phyloP scores from a whole-genome alignment of 768 basidiomycete genomes.

The Porphyrellus cyaneotinctus region DNA sequence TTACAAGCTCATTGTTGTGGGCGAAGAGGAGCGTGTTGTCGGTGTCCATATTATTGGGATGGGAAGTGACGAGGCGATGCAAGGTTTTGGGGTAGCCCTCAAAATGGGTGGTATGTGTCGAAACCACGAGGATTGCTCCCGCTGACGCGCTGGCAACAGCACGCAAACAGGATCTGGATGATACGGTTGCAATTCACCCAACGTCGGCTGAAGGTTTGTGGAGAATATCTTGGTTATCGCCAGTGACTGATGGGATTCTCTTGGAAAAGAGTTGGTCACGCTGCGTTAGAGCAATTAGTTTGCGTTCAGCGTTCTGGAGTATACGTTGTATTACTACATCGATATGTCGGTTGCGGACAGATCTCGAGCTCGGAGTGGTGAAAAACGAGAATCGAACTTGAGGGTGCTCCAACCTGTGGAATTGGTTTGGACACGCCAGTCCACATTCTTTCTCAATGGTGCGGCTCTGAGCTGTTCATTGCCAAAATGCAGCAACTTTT shows the following conservation, averaged over 20 bases:
- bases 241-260: constrained; percentile 14
- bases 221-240: background rate
- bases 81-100: constrained; percentile 95
- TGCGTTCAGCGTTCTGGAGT: background rate
- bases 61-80: constrained; percentile 91
- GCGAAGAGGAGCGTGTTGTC: constrained; percentile 92
- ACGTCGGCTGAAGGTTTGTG: constrained; percentile 75
- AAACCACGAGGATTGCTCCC: background rate
- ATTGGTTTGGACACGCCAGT: too few species aligned
- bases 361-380: too few species aligned
- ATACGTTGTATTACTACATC: too few species aligned
- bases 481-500: too few species aligned
- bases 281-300: constrained; percentile 36
- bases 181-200: constrained; percentile 90
- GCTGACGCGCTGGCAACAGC: constrained; percentile 37
- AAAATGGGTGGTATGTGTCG: constrained; percentile 76
- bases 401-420: too few species aligned
- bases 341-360: too few species aligned
- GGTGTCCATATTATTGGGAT: constrained; percentile 90
- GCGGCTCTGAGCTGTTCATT: too few species aligned
- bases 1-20: constrained; percentile 86
- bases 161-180: constrained; percentile 76
- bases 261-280: constrained; percentile 50
- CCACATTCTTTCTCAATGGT: too few species aligned
- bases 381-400: too few species aligned